Evolutionary conservation across 768 basidiomycete species (phyloP), one percentile per base, ranked within the genome.

Genomic region (Leccinum rimulosum): DNA sequence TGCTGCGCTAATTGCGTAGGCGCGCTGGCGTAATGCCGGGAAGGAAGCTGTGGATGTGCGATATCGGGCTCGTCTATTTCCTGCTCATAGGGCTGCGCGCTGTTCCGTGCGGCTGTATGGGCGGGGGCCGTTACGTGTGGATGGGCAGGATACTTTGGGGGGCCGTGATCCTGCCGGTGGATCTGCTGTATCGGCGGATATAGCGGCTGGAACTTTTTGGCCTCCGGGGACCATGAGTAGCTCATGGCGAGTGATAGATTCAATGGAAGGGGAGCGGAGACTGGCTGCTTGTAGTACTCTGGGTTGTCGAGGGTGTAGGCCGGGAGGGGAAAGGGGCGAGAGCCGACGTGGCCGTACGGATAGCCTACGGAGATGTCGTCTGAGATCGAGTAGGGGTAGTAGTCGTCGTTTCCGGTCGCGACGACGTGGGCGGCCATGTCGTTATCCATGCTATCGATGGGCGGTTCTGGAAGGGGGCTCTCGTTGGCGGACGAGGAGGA

Each of bases 401-500:
- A 73, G 47, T 73, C 73, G 53, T 73, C 73, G 50, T 57, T 63
- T 1, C 52, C 64, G 3, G 59, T 63, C 25, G 61, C 66, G 61
- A 67, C 67, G 25, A 67, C 67, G 25, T 66, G 72, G 52, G 73
- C 59, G 0, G 66, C 54, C 3, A 56, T 35, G 61, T 74, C 71
- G 55, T 58, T 56, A 48, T 73, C 72, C 73, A 73, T 73, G 17
- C 11, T 67, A 55, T 78, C 76, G 60, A 76, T 61, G 61, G 67
- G 66, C 6, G 72, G 68, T 14, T 78, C 77, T 0, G 78, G 73
- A 19, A 77, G 68, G 14, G 77, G 78, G 47, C 76, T 78, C 64
- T 69, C 74, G 62, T 74, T 74, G 53, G 70, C 70, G 4, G 78
- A 78, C 12, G 71, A 71, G 6, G 76, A 75, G 7, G 79, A 79